Evolutionary conservation across 805 yeast genomes (phyloP).

Genomic region (Candida quercuum): DNA sequence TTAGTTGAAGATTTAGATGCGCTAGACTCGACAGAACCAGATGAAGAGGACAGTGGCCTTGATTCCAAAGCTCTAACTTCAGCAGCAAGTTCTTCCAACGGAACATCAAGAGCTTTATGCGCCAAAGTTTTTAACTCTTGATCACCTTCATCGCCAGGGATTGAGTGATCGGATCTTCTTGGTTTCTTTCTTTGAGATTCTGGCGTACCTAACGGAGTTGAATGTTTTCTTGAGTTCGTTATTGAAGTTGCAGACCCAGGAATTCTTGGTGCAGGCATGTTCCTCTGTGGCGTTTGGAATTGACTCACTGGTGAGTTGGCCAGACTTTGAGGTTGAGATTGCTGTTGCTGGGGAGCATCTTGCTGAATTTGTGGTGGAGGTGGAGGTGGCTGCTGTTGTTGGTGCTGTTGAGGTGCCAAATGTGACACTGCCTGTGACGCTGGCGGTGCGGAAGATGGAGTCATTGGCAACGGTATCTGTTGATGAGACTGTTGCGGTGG

Average conservation of each 20-base stretch:
- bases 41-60: conserved; percentile 15
- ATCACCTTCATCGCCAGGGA: conserved; percentile 30
- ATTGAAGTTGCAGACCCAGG: conserved; percentile 4
- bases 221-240: background rate
- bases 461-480: conserved; percentile 1
- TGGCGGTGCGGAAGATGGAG: conserved; percentile 1
- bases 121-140: conserved; percentile 33
- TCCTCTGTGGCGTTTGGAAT: conserved; percentile 23
- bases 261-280: conserved; percentile 9
- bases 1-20: too few species aligned
- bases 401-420: conserved; percentile 4
- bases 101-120: conserved; percentile 19
- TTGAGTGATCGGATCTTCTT: conserved; percentile 22
- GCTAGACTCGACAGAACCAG: too few species aligned
- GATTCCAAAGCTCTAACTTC: conserved; percentile 39
- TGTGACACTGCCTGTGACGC: background rate
- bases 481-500: conserved; percentile 4
- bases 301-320: conserved; percentile 1
- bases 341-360: conserved; percentile 9
- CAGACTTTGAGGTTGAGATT: conserved; percentile 2
- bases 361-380: conserved; percentile 11
- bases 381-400: conserved; percentile 7
- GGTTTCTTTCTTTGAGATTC: conserved; percentile 21
- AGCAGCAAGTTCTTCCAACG: conserved; percentile 39
- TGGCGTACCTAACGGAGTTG: conserved; percentile 8